Conservation (phyloP, 495 filamentous ascomycete species). For the Thozetella sp. region DNA sequence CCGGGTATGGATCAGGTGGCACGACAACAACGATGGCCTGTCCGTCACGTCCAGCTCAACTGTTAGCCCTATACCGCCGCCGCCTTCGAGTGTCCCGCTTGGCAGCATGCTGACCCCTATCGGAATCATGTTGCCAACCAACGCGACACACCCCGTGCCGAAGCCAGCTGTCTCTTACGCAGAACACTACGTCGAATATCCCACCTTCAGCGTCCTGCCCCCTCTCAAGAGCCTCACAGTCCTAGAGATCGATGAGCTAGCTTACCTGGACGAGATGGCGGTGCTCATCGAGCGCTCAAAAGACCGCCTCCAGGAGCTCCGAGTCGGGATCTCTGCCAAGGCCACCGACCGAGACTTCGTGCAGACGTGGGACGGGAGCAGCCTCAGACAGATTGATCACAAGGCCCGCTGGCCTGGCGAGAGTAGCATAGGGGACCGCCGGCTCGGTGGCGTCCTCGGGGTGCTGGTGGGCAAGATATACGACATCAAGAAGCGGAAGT, state of each 20-base stretch:
- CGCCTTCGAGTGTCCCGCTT: constrained; percentile 29
- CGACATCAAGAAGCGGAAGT: constrained; percentile 48
- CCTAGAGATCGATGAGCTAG: constrained; percentile 85
- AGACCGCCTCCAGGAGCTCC: constrained; percentile 69
- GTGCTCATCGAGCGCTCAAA: constrained; percentile 76
- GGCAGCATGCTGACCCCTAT: constrained; percentile 43
- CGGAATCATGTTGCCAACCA: constrained; percentile 35
- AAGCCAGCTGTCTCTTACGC: constrained; percentile 32
- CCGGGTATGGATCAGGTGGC: constrained; percentile 86
- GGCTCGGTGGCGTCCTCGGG: constrained; percentile 75
- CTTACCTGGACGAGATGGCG: constrained; percentile 89
- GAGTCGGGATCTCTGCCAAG: constrained; percentile 74
- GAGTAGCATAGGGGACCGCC: constrained; percentile 43
- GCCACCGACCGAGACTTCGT: constrained; percentile 59
- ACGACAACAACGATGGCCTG: constrained; percentile 67
- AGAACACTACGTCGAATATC: constrained; percentile 68
- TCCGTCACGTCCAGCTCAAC: constrained; percentile 19
- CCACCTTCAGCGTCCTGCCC: constrained; percentile 83
- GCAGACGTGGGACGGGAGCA: constrained; percentile 60
- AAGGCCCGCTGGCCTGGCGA: constrained; percentile 49
- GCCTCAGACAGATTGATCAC: constrained; percentile 61
- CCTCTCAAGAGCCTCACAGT: constrained; percentile 80
- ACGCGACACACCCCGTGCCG: constrained; percentile 20
- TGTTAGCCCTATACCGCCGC: constrained; percentile 22
- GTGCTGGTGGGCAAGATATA: constrained; percentile 67